phyloP scores from a whole-genome alignment of 371 early-diverging fungal genomes.

The Rhizopus microsporus region DNA sequence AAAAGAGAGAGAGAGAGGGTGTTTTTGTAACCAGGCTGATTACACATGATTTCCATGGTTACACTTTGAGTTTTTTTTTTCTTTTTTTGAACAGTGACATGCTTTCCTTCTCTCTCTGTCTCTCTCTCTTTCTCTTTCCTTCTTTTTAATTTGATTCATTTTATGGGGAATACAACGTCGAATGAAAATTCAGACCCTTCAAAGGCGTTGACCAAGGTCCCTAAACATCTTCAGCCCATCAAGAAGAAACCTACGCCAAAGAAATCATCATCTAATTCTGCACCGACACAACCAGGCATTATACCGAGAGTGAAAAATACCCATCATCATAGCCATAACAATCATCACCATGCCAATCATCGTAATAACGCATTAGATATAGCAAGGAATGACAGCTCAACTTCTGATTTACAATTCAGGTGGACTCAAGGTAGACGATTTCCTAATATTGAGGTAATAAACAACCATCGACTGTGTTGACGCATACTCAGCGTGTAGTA shows the following conservation, averaged over 20 bases:
- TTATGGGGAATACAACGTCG: conserved; percentile 9
- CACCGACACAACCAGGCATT: not conserved
- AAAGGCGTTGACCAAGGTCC: conserved; percentile 7
- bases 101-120: not conserved
- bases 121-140: not conserved
- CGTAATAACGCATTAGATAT: not conserved
- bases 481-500: not conserved
- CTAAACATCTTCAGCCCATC: conserved; percentile 24
- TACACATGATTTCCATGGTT: not conserved
- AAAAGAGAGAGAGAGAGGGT: conserved; percentile 5
- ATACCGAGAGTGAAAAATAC: not conserved
- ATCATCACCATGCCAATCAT: not conserved
- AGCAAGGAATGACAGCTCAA: not conserved
- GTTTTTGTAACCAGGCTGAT: not conserved
- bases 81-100: not conserved
- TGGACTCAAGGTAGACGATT: conserved; percentile 9
- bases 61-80: not conserved
- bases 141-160: not conserved
- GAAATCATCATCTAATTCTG: conserved; percentile 1
- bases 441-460: conserved; percentile 1
- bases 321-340: not conserved
- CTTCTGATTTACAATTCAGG: not conserved
- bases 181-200: not conserved
- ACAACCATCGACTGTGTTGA: not conserved
- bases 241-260: conserved; percentile 12